A percentile compares a stretch with the other conserved stretches of the same genome.
Evolutionary conservation across 2,329 filamentous ascomycete genomes (phyloP).

Genomic region (Laburnicola sp.): DNA sequence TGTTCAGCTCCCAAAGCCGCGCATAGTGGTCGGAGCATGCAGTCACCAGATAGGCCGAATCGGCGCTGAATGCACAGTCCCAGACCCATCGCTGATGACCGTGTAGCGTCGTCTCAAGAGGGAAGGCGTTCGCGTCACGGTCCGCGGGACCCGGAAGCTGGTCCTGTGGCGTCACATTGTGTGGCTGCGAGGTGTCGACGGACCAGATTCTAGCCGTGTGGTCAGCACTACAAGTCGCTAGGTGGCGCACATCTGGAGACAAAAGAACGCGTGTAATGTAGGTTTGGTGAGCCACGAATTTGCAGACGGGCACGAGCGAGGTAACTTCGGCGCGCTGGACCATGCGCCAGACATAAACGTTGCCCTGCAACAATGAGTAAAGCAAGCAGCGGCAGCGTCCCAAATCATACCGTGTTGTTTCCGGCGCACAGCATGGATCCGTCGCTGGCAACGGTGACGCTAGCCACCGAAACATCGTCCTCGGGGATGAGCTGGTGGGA

Average conservation of each 20-base stretch:
- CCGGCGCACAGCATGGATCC: conserved; percentile 90
- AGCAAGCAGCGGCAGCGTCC: neutral
- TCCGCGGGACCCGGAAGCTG: conserved; percentile 39
- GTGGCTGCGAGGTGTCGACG: conserved; percentile 60
- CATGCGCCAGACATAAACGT: conserved; percentile 96
- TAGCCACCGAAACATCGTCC: conserved; percentile 90
- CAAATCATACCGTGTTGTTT: conserved; percentile 72
- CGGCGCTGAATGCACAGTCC: conserved; percentile 94
- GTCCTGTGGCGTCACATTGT: conserved; percentile 40
- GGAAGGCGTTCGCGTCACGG: conserved; percentile 62
- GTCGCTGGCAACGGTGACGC: conserved; percentile 93
- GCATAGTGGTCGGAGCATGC: conserved; percentile 94
- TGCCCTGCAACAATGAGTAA: conserved; percentile 63
- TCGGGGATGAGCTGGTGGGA: conserved; percentile 95
- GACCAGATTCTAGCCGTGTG: conserved; percentile 97
- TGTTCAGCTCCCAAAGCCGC: conserved; percentile 83
- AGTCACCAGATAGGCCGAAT: conserved; percentile 89
- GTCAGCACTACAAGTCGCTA: conserved; percentile 91
- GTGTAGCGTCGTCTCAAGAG: conserved; percentile 81
- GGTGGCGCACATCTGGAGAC: conserved; percentile 89
- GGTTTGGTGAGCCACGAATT: conserved; percentile 87
- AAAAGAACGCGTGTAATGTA: conserved; percentile 92
- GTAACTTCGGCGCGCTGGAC: conserved; percentile 81
- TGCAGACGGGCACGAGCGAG: conserved; percentile 80
- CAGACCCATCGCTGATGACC: conserved; percentile 96